Percentiles rank a stretch among this genome's conserved stretches.
Evolutionary conservation across 257 asterid genomes (phyloP).

Genomic region (Striga asiatica): DNA sequence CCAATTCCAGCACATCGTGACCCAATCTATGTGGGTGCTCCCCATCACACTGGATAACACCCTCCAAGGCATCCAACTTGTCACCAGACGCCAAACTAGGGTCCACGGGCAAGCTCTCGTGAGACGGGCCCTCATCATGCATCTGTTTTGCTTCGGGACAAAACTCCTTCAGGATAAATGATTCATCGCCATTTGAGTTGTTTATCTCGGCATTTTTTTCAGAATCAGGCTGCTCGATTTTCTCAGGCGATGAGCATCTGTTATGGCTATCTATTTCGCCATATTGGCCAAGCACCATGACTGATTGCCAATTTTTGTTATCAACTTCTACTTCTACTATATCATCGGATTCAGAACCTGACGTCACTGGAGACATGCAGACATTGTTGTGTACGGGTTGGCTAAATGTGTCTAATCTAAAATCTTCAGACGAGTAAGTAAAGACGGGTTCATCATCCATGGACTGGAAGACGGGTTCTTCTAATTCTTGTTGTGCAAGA

Average conservation of each 20-base stretch:
- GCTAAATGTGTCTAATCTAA: constrained; percentile 22
- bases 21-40: background rate
- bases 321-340: constrained; percentile 19
- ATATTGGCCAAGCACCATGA: constrained; percentile 15
- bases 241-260: constrained; percentile 9
- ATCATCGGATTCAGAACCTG: constrained; percentile 23
- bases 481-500: constrained; percentile 23
- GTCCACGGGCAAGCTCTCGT: background rate
- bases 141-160: constrained; percentile 12
- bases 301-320: constrained; percentile 18
- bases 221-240: constrained; percentile 16
- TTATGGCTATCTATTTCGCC: constrained; percentile 18
- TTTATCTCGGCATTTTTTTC: constrained; percentile 13
- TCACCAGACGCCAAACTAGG: constrained; percentile 9
- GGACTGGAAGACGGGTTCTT: constrained; percentile 29
- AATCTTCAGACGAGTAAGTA: constrained; percentile 32
- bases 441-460: constrained; percentile 24
- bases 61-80: constrained; percentile 9
- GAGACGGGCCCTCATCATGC: constrained; percentile 4
- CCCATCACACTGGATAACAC: background rate
- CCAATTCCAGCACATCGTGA: constrained; percentile 20
- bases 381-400: constrained; percentile 17
- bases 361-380: constrained; percentile 25
- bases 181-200: constrained; percentile 11
- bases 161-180: constrained; percentile 18